A percentile compares a stretch with the other conserved stretches of the same genome.
Evolutionary conservation across 2,329 filamentous ascomycete genomes (phyloP).

Genomic region (Diaporthe capsici): DNA sequence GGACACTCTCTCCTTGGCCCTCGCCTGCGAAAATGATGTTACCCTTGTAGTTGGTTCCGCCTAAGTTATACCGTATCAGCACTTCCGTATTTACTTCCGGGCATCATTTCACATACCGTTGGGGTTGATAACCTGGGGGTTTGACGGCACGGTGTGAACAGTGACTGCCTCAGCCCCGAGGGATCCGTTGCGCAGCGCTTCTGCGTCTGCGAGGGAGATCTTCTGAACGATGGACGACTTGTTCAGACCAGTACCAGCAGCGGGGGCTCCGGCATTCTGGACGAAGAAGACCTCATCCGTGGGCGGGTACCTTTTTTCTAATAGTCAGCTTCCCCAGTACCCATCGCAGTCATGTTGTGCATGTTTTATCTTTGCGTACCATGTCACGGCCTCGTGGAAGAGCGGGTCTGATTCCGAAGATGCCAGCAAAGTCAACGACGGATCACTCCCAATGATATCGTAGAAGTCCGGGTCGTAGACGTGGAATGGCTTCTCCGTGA

Average conservation of each 20-base stretch:
- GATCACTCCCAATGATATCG: slow-evolving; percentile 62
- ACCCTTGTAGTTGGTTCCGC: slow-evolving; percentile 47
- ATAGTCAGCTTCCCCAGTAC: background rate
- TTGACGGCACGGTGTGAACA: slow-evolving; percentile 56
- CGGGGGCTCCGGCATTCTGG: slow-evolving; percentile 62
- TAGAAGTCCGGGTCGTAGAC: slow-evolving; percentile 66
- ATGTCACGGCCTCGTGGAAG: slow-evolving; percentile 70
- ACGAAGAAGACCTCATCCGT: slow-evolving; percentile 68
- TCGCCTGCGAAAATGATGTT: slow-evolving; percentile 23
- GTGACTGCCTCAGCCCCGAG: slow-evolving; percentile 49
- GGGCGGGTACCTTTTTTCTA: slow-evolving; percentile 51
- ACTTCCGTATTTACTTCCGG: background rate
- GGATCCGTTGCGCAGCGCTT: slow-evolving; percentile 53
- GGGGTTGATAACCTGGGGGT: slow-evolving; percentile 62
- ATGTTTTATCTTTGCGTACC: slow-evolving; percentile 51
- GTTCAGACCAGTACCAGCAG: slow-evolving; percentile 62
- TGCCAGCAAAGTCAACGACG: slow-evolving; percentile 64
- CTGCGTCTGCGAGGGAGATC: slow-evolving; percentile 60
- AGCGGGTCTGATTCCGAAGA: slow-evolving; percentile 59
- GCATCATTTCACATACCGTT: slow-evolving; percentile 56
- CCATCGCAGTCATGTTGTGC: too few relatives aligned
- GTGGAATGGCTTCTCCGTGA: slow-evolving; percentile 56
- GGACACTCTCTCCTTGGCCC: background rate
- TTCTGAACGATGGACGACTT: slow-evolving; percentile 66
- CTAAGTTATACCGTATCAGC: slow-evolving; percentile 47